Conservation (phyloP, 2,329 filamentous ascomycete genomes). For the Diplodia mutila region DNA sequence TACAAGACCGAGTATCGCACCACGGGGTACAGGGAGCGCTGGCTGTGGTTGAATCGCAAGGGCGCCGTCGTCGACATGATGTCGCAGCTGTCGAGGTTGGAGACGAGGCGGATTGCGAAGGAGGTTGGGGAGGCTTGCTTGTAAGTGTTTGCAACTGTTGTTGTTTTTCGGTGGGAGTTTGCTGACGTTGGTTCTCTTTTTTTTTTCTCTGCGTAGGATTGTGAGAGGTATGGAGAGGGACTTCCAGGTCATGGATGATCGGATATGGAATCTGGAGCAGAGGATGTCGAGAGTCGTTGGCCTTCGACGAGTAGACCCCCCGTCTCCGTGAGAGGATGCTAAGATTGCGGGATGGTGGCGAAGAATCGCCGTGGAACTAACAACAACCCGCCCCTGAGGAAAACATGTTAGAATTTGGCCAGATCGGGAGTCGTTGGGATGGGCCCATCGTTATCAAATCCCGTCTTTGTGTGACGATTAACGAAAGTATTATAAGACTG, state of each 20-base stretch:
- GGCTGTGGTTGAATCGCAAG: slow-evolving; percentile 44
- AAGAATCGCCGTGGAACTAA: not conserved
- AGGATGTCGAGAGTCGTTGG: slow-evolving; percentile 24
- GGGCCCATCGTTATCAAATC: not conserved
- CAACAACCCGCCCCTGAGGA: not conserved
- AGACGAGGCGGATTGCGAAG: slow-evolving; percentile 43
- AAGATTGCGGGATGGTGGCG: not conserved
- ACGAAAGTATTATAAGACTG: not conserved
- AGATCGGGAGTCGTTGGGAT: not conserved
- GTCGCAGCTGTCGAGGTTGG: slow-evolving; percentile 41
- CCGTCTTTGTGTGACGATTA: slow-evolving; percentile 8
- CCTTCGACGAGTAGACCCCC: slow-evolving; percentile 20
- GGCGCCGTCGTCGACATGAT: slow-evolving; percentile 42
- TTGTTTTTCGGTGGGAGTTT: not conserved
- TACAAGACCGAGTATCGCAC: slow-evolving; percentile 38
- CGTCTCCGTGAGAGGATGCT: not conserved
- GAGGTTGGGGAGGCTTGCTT: slow-evolving; percentile 32
- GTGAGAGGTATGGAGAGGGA: slow-evolving; percentile 24
- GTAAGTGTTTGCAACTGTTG: too few species aligned
- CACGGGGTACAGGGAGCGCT: slow-evolving; percentile 40
- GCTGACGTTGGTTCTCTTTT: not conserved
- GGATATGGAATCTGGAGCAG: slow-evolving; percentile 23
- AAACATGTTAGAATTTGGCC: not conserved
- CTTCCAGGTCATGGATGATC: slow-evolving; percentile 23
- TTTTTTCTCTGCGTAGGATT: slow-evolving; percentile 5